Base-by-base conservation (phyloP, 164 flowering plant genomes). In the Stephania japonica region DNA sequence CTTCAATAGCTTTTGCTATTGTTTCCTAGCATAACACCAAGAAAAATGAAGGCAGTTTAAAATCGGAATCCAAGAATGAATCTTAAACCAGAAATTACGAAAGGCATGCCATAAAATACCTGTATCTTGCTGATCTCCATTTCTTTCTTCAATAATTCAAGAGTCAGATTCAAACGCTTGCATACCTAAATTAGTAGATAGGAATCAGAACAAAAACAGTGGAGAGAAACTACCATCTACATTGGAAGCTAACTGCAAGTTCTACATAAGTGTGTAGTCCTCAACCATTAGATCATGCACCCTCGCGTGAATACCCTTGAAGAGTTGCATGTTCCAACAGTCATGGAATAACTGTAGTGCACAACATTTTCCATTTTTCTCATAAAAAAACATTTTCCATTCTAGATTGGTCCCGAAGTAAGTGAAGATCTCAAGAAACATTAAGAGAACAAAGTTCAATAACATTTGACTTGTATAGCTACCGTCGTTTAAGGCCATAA, bases 1-100 rank as follows among this genome's bases (percentile, higher is more conserved):
- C 99, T 81, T 96, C 99, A 80, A 93, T 93, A 27, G 98, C 97
- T 83, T 96, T 96, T 27, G 98, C 97, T 65, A 96, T 93, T 32
- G 95, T 84, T 89, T 91, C 99, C 99, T 96, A 81, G 42, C 66
- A 59, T 49, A 50, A 56, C 74, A 67, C 11, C 27, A 25, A 9
- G 49, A 69, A 68, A 67, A 50, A 10, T 41, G 9, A 43, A 42
- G 47, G 56, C 47, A 23, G 71, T n/a, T 67, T 26, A 65, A 26
- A 27, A 21, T 43, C 12, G 47, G 42, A 73, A 65, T 26, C 73
- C 59, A 23, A 76, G 68, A 12, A 0, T 65, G 16, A 59, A 76
- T 27, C 44, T 23, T 25, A 38, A 59, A 64, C 7, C 50, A 23
- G 59, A 21, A 70, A 24, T 66, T n/a, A n/a, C 1, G 72, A 23